phyloP scores from a whole-genome alignment of 129 eudicot genomes.

The Artemisia annua region DNA sequence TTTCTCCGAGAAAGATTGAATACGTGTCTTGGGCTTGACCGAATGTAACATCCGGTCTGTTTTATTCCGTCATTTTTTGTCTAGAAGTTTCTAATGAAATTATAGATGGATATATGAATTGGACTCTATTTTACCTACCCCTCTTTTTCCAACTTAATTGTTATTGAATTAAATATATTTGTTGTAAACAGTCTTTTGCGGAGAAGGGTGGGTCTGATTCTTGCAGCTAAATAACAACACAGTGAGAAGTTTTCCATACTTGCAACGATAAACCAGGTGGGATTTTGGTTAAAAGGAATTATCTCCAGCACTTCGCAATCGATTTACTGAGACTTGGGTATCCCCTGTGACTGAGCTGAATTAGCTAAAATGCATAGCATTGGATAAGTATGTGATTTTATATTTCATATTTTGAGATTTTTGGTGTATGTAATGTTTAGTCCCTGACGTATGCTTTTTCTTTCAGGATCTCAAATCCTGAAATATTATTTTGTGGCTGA shows the following conservation, averaged over 20 bases:
- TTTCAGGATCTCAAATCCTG: constrained; percentile 55
- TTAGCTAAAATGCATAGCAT: constrained; percentile 74
- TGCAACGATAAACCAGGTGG: constrained; percentile 99
- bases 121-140: no score
- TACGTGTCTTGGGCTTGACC: constrained; percentile 96
- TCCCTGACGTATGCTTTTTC: background rate
- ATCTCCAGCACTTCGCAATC: constrained; percentile 95
- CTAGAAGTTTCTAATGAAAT: no score
- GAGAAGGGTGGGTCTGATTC: constrained; percentile 89
- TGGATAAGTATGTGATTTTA: constrained; percentile 48
- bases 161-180: background rate
- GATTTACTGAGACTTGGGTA: constrained; percentile 98
- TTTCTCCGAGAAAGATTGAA: constrained; percentile 91
- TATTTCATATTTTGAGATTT: background rate
- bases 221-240: constrained; percentile 78
- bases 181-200: constrained; percentile 76
- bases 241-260: constrained; percentile 82
- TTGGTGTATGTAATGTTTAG: background rate
- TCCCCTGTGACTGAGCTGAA: constrained; percentile 68
- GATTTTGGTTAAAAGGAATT: constrained; percentile 95
- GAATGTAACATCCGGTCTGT: constrained; percentile 87
- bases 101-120: no score
- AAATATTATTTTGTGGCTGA: constrained; percentile 51
- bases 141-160: no score
- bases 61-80: background rate